These are phyloP conservation scores for Calonectria hongkongensis DNA, from an alignment of 2,329 filamentous ascomycete genomes.

Conservation along the genomic window DNA sequence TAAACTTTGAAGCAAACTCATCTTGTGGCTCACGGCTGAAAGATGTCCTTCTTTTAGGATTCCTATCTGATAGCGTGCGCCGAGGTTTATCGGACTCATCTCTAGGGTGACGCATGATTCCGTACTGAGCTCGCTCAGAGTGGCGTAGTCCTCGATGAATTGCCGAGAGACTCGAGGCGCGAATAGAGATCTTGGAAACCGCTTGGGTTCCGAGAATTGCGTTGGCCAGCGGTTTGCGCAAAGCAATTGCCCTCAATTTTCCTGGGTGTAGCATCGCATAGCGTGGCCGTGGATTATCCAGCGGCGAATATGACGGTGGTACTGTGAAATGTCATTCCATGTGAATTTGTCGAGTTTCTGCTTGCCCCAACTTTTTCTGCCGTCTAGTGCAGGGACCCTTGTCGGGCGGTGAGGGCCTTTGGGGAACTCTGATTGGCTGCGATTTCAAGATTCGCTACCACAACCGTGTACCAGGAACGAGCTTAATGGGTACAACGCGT, in stretches of 20 bases:
- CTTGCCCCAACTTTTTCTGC: constrained; percentile 55
- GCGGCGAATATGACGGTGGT: constrained; percentile 26
- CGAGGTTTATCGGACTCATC: constrained; percentile 22
- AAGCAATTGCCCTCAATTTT: constrained; percentile 49
- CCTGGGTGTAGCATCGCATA: constrained; percentile 56
- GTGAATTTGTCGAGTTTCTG: constrained; percentile 43
- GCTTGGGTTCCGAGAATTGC: constrained; percentile 28
- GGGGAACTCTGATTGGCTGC: constrained; percentile 36
- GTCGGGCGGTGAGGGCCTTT: constrained; percentile 49
- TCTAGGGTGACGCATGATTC: constrained; percentile 43
- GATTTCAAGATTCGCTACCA: constrained; percentile 38
- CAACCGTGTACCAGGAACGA: constrained; percentile 21
- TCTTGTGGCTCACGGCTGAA: constrained; percentile 39
- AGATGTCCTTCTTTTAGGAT: constrained; percentile 4
- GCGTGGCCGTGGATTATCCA: constrained; percentile 31
- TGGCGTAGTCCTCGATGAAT: constrained; percentile 80
- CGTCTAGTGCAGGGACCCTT: constrained; percentile 39
- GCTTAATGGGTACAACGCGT: constrained; percentile 50
- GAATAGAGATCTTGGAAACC: constrained; percentile 49
- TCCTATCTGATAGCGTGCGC: constrained; percentile 24
- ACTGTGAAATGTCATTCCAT: constrained; percentile 27
- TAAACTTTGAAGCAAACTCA: constrained; percentile 50
- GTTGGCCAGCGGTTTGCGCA: constrained; percentile 45
- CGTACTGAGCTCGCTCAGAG: constrained; percentile 62
- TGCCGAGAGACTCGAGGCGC: constrained; percentile 73